phyloP scores from a whole-genome alignment of 176 grass and related monocot genomes.

The Olyra latifolia region DNA sequence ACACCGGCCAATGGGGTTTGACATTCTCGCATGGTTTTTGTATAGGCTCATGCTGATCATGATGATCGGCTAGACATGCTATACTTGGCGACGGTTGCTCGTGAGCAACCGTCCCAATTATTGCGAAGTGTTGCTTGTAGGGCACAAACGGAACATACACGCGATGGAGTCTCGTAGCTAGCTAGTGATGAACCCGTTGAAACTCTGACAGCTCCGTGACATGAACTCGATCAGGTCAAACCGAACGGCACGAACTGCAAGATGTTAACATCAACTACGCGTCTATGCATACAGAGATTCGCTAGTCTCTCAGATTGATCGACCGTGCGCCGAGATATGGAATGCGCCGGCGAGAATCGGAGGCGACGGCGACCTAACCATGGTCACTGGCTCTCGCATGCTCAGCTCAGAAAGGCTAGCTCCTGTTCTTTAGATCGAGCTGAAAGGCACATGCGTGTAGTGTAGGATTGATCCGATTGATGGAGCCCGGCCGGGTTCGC shows the following conservation, averaged over 20 bases:
- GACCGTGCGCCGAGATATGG: neutral
- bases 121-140: neutral
- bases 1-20: neutral
- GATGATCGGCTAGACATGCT: neutral
- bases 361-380: neutral
- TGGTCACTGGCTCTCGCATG: constrained; percentile 1
- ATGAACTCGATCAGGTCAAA: neutral
- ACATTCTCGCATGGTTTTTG: constrained; percentile 15
- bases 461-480: neutral
- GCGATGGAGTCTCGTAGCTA: too few species aligned
- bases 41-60: neutral
- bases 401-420: constrained; percentile 20
- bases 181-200: too few species aligned
- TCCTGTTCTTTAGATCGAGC: neutral
- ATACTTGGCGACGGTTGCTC: neutral
- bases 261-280: neutral
- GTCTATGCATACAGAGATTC: neutral
- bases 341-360: neutral
- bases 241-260: neutral
- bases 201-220: neutral
- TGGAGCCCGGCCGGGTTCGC: neutral
- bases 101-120: constrained; percentile 6
- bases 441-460: neutral
- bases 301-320: too few species aligned
- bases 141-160: neutral